Percentiles rank a stretch among this genome's conserved stretches.
These are phyloP conservation scores for Penicillium parvum DNA, from an alignment of 495 filamentous ascomycete genomes.

Conservation along the genomic window DNA sequence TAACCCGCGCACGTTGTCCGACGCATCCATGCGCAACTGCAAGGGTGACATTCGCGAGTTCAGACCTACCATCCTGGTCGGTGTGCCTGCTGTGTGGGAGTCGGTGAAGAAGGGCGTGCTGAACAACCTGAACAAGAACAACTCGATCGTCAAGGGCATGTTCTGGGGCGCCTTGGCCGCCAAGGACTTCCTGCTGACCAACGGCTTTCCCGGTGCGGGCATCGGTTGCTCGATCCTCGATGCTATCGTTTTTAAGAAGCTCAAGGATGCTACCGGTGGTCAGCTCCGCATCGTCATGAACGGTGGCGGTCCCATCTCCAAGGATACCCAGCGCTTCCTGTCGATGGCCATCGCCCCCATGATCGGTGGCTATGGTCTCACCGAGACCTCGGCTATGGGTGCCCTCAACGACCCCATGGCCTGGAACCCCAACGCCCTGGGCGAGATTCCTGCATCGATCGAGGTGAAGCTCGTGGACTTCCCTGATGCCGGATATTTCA, in stretches of 20 bases:
- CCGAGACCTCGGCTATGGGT: slow-evolving; percentile 94
- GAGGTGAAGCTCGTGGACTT: slow-evolving; percentile 97
- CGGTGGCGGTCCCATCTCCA: slow-evolving; percentile 80
- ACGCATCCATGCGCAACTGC: slow-evolving; percentile 86
- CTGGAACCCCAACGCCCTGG: slow-evolving; percentile 81
- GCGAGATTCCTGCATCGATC: slow-evolving; percentile 72
- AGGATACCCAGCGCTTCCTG: slow-evolving; percentile 82
- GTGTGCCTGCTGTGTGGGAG: slow-evolving; percentile 97
- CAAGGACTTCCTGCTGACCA: slow-evolving; percentile 73
- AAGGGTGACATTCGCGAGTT: slow-evolving; percentile 94
- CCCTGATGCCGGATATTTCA: slow-evolving; percentile 83
- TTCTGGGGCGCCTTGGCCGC: slow-evolving; percentile 90
- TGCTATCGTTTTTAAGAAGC: slow-evolving; percentile 79
- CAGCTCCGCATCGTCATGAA: slow-evolving; percentile 77
- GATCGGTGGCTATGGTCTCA: slow-evolving; percentile 93
- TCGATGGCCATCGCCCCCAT: slow-evolving; percentile 85
- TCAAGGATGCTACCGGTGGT: slow-evolving; percentile 87
- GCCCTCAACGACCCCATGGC: slow-evolving; percentile 82
- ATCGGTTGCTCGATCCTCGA: slow-evolving; percentile 65
- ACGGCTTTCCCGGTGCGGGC: slow-evolving; percentile 66
- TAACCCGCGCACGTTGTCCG: slow-evolving; percentile 87
- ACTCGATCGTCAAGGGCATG: slow-evolving; percentile 67
- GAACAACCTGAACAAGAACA: slow-evolving; percentile 73
- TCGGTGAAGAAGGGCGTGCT: slow-evolving; percentile 97
- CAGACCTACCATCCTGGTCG: slow-evolving; percentile 84